Conservation (phyloP, 1,139 yeast species). For the Geotrichum phurueaensis region DNA sequence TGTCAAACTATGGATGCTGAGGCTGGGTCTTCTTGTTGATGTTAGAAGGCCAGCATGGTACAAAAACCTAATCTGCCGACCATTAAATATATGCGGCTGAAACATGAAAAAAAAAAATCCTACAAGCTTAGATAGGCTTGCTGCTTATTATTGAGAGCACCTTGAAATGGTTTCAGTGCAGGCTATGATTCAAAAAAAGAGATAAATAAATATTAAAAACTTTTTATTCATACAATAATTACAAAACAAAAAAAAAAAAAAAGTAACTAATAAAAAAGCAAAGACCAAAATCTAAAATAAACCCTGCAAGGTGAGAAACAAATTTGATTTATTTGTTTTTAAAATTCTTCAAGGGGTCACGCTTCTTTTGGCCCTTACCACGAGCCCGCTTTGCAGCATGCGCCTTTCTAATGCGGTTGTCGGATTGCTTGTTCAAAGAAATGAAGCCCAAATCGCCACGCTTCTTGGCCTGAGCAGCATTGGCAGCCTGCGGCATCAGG, state of each 20-base stretch:
- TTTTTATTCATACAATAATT: neutral
- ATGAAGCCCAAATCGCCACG: slow-evolving; percentile 61
- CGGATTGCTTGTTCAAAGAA: slow-evolving; percentile 60
- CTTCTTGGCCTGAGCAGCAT: slow-evolving; percentile 46
- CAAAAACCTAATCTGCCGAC: too few relatives aligned
- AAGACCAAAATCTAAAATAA: neutral
- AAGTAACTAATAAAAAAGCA: neutral
- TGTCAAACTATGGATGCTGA: too few relatives aligned
- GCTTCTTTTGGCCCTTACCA: slow-evolving; percentile 32
- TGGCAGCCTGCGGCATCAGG: slow-evolving; percentile 59
- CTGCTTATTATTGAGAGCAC: too few relatives aligned
- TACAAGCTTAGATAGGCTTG: too few relatives aligned
- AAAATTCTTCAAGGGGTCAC: slow-evolving; percentile 70
- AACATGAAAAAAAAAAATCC: too few relatives aligned
- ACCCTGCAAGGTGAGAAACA: neutral
- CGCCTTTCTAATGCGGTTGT: slow-evolving; percentile 40
- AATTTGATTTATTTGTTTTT: slow-evolving; percentile 24
- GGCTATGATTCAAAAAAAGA: too few relatives aligned
- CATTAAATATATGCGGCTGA: too few relatives aligned
- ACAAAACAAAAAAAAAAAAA: neutral
- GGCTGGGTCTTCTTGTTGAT: too few relatives aligned
- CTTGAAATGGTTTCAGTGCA: too few relatives aligned
- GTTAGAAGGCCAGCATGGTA: too few relatives aligned
- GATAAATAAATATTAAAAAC: neutral
- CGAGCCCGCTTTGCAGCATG: slow-evolving; percentile 39